phyloP scores from a whole-genome alignment of 1,284 basidiomycete species.

The Laetiporus sulphureus region DNA sequence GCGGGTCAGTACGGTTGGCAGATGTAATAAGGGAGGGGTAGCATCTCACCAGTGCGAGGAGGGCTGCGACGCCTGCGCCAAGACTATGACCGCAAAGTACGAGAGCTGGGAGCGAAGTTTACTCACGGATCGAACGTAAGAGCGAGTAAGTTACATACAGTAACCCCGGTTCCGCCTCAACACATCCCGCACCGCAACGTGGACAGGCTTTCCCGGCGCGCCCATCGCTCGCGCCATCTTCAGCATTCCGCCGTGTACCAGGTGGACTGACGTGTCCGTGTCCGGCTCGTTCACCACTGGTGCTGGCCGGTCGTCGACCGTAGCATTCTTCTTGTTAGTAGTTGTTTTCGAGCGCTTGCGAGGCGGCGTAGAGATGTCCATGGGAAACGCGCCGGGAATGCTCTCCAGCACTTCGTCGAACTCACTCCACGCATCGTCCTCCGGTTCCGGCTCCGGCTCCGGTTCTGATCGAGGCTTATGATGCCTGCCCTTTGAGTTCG shows the following conservation, averaged over 20 bases:
- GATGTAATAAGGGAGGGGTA: not conserved
- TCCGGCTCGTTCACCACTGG: conserved; percentile 9
- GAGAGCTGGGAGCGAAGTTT: conserved; percentile 39
- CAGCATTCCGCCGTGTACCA: conserved; percentile 76
- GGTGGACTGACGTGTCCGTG: conserved; percentile 30
- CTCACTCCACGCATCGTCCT: conserved; percentile 10
- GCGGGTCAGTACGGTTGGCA: not conserved
- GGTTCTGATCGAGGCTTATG: no score
- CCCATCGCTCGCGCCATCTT: conserved; percentile 78
- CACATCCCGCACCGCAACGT: conserved; percentile 66
- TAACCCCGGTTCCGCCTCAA: conserved; percentile 63
- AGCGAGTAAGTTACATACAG: conserved; percentile 39
- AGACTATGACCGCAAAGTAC: conserved; percentile 82
- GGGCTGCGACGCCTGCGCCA: conserved; percentile 77
- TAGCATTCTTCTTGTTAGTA: no score
- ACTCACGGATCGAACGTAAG: no score
- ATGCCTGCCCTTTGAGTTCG: not conserved
- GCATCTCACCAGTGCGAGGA: conserved; percentile 61
- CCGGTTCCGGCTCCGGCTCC: conserved; percentile 6
- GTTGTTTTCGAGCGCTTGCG: no score
- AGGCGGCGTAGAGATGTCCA: conserved; percentile 22
- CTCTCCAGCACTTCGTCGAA: conserved; percentile 22
- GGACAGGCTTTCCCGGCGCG: conserved; percentile 67
- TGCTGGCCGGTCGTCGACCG: no score
- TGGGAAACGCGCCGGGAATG: conserved; percentile 26